Base-by-base conservation (phyloP, 192 early-diverging fungal species). In the Backusella morwellensis region DNA sequence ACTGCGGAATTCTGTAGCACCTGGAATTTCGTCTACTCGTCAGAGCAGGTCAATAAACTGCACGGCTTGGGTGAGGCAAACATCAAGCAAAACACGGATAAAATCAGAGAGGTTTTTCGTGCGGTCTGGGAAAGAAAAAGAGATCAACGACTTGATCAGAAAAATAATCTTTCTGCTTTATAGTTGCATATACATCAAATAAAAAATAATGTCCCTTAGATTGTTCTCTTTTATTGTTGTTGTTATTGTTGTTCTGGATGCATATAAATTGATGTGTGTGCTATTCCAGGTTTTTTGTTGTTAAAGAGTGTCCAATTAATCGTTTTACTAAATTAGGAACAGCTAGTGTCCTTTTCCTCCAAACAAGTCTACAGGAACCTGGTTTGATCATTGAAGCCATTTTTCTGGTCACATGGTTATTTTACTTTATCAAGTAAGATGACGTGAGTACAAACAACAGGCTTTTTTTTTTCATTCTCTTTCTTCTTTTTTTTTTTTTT, bases 21-120 rank as follows among this genome's bases (percentile, higher is more conserved):
- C 0, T 91, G 86, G 41, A 94, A 94, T 76, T 90, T 90, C 81
- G 84, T 85, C 75, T 89, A 91, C 77, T 90, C 84, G 21, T 72
- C 82, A 26, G 90, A 89, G 56, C 91, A 94, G 77, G 86, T 94
- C 17, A 81, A 87, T 66, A 73, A 86, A 42, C 77, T 93, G 34
- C 84, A 86, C 29, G 85, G 87, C 11, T 82, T 92, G 23, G 86
- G 89, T 1, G 85, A 88, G 71, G 76, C 80, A 26, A 89, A 90
- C 40, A 82, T 86, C 35, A 80, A 76, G 9, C 85, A 90, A 52
- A 87, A 89, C 38, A 21, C 84, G 3, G 86, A 84, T 47, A 70
- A 82, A 42, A 84, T 89, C 3, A 83, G 84, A 73, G 66, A 77
- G 19, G 86, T 85, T 4, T 50, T 88, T 19, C 73, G 73, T 38